Evolutionary conservation across 1,284 basidiomycete genomes (phyloP), one percentile per base, ranked within the genome.

Genomic region (Ceratobasidium sp.): DNA sequence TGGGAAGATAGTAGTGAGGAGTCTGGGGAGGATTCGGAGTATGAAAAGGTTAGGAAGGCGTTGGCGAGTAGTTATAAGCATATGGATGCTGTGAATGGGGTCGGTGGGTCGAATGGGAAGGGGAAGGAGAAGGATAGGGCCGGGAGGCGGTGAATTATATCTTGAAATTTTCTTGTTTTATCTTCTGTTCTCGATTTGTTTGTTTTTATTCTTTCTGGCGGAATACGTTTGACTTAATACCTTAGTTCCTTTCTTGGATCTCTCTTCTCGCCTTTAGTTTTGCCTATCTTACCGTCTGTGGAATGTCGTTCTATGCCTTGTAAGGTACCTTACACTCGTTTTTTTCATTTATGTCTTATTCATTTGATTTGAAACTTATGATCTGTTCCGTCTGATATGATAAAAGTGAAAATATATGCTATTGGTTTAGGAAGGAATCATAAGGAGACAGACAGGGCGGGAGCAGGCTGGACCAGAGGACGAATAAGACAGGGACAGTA

Each of bases 1-100:
- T 94, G 93, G 93, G 87, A 88, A 80, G 91, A 94, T 82, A 93
- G 91, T 82, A 91, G 91, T 81, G 91, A 92, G 77, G 93, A 93
- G 81, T 67, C 63, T 44, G 68, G 49, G 18, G 44, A 63, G 33
- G 92, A 93, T 82, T 90, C 89, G 79, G 90, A 88, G 83, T 94
- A 94, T 84, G 82, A 85, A 71, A 86, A 83, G 26, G 93, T 93
- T 75, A 89, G 87, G 84, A 85, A 82, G 79, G 80, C 92, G 83
- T 85, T 94, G 81, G 79, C 70, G 64, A 66, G n/a, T 12, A 76
- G 72, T 44, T 66, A 61, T 23, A 76, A 76, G 39, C 72, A 76
- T 55, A 64, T 76, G 72, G 72, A 76, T 33, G 66, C 28, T 53
- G 66, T 68, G 18, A 68, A 68, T 39, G 44, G 46, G 26, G 46